Conservation (phyloP, 2,329 filamentous ascomycete species). For the Emergomyces pasteurianus region DNA sequence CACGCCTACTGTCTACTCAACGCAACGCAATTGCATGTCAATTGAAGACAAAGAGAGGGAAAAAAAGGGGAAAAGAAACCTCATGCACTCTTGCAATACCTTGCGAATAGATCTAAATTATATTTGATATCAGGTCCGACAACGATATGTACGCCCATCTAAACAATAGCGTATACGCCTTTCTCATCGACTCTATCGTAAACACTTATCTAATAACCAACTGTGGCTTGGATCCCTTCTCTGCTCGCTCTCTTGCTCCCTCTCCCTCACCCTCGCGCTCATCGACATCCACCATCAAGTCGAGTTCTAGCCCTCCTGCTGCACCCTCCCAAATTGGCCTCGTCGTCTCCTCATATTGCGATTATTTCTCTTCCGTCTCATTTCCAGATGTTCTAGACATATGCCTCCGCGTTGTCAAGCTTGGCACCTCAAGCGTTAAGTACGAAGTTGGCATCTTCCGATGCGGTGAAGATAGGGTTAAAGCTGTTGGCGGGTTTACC, state of each 20-base stretch:
- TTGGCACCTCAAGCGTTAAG: constrained; percentile 75
- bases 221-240: constrained; percentile 63
- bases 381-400: constrained; percentile 77
- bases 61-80: background rate
- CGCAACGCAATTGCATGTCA: background rate
- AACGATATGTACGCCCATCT: constrained; percentile 94
- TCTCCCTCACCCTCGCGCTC: constrained; percentile 52
- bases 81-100: background rate
- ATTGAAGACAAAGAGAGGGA: background rate
- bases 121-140: constrained; percentile 53
- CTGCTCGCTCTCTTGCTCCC: constrained; percentile 39
- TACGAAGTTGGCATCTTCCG: constrained; percentile 87
- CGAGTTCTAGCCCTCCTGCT: constrained; percentile 52
- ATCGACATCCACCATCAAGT: constrained; percentile 22
- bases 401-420: constrained; percentile 66
- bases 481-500: constrained; percentile 73
- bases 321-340: constrained; percentile 58
- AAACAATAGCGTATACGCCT: constrained; percentile 82
- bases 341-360: constrained; percentile 72
- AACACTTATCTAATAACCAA: constrained; percentile 77
- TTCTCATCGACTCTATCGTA: constrained; percentile 78
- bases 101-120: background rate
- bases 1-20: background rate
- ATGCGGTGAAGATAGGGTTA: constrained; percentile 57
- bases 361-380: constrained; percentile 70